Evolutionary conservation across 2,329 filamentous ascomycete species (phyloP), one percentile per base, ranked within the genome.

Genomic region (Ascochyta rabiei): DNA sequence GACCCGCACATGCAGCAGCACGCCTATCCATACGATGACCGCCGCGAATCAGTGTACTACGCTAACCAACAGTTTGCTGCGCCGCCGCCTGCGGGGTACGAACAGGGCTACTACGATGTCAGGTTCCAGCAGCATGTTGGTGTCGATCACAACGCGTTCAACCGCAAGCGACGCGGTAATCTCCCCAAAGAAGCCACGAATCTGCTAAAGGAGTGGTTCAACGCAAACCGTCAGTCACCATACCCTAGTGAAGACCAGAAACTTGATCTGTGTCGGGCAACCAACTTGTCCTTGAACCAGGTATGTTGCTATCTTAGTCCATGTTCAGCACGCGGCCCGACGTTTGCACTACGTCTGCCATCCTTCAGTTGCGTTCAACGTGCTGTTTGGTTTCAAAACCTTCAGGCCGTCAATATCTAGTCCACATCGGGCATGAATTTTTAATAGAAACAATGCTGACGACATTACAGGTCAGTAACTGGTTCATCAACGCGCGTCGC

Each of bases 231-330:
- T 16, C 56, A 63, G 9, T 91, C 95, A 68, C 91, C 91, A 0
- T 96, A 96, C 71, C 91, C 91, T 1, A 92, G 87, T 4, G 90
- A 96, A 73, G 90, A 96, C 59, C 89, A 96, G 77, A 96, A 96
- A 75, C 86, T 93, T 69, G 85, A 89, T 55, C 81, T 96, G 42
- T 91, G 92, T 82, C 82, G 83, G 41, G 81, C 86, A 68, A 96
- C 91, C 0, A 86, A 86, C 0, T 79, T 96, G 24, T 88, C 90
- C 49, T 88, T 96, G 79, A 93, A 89, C 85, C 81, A 79, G 86
- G 84, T 70, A 62, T 42, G 54, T 66, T 19, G 42, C 9, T 16
- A 18, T 21, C 18, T 46, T 45, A 35, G 31, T 37, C 39, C 26
- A 34, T 38, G 43, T 48, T 34, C 42, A 38, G 23, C 26, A 34